Evolutionary conservation across 176 grass and related monocot genomes (phyloP).

Genomic region (Saccharum officinarum): DNA sequence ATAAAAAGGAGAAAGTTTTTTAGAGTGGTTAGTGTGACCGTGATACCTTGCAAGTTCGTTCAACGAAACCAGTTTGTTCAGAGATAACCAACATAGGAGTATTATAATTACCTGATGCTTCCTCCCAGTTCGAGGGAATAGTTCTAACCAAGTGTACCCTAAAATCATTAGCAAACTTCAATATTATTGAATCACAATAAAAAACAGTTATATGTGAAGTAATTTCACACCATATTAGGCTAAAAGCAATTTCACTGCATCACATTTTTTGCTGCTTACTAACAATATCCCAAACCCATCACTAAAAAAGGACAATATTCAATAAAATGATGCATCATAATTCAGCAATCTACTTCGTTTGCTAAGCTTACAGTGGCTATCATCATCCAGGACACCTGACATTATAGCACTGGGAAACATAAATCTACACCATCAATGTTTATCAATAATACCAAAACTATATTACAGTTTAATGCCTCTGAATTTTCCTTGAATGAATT

Average conservation of each 20-base stretch:
- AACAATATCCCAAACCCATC: background rate
- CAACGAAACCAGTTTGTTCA: slow-evolving; percentile 3
- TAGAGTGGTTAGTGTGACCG: background rate
- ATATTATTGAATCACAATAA: background rate
- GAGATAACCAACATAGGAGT: background rate
- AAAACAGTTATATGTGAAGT: background rate
- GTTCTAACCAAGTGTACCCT: slow-evolving; percentile 86
- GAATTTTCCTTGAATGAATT: background rate
- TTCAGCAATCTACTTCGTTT: background rate
- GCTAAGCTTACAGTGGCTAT: slow-evolving; percentile 6
- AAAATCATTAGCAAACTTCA: slow-evolving; percentile 29
- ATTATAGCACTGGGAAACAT: background rate
- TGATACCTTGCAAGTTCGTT: background rate
- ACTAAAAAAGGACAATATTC: background rate
- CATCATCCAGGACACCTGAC: slow-evolving; percentile 7
- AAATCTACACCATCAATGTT: background rate
- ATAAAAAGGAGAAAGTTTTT: slow-evolving; percentile 23
- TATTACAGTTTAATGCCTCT: background rate
- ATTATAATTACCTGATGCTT: slow-evolving; percentile 81
- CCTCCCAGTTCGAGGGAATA: slow-evolving; percentile 87
- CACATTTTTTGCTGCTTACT: background rate
- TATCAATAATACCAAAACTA: background rate
- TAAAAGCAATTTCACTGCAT: background rate
- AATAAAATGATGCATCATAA: background rate
- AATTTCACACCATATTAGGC: slow-evolving; percentile 3